phyloP scores from a whole-genome alignment of 73 alveolate genomes.

The Tetrahymena thermophila region DNA sequence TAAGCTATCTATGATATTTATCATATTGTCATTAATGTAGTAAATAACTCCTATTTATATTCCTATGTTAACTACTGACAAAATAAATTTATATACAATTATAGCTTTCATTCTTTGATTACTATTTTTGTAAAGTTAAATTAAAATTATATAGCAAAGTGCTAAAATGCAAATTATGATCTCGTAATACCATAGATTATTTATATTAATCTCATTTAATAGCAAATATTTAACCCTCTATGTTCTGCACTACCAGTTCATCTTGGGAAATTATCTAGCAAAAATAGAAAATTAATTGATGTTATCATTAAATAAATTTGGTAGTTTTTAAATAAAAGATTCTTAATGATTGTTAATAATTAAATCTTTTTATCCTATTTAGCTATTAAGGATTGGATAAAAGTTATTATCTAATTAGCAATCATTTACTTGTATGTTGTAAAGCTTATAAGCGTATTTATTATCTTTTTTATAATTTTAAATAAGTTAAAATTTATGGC shows the following conservation, averaged over 20 bases:
- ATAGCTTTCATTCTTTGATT: background rate
- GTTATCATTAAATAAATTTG: background rate
- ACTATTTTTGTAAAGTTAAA: background rate
- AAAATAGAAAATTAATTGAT: background rate
- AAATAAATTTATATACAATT: background rate
- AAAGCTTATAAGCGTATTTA: background rate
- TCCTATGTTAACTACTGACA: background rate
- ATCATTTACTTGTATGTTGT: background rate
- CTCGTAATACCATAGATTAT: background rate
- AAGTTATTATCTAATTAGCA: background rate
- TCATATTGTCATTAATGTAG: background rate
- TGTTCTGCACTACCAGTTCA: background rate
- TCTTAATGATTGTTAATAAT: background rate
- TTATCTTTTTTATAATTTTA: background rate
- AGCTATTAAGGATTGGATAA: background rate
- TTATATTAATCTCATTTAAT: background rate
- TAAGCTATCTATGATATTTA: background rate
- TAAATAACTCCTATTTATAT: background rate
- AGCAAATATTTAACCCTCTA: background rate
- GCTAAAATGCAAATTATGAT: background rate
- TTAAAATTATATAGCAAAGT: background rate
- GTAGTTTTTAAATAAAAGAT: background rate
- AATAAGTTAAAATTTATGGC: too few relatives aligned
- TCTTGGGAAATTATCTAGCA: background rate
- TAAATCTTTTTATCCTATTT: background rate